These are phyloP conservation scores for Pseudozyma sp. DNA, from an alignment of 1,284 basidiomycete species.

Conservation along the genomic window DNA sequence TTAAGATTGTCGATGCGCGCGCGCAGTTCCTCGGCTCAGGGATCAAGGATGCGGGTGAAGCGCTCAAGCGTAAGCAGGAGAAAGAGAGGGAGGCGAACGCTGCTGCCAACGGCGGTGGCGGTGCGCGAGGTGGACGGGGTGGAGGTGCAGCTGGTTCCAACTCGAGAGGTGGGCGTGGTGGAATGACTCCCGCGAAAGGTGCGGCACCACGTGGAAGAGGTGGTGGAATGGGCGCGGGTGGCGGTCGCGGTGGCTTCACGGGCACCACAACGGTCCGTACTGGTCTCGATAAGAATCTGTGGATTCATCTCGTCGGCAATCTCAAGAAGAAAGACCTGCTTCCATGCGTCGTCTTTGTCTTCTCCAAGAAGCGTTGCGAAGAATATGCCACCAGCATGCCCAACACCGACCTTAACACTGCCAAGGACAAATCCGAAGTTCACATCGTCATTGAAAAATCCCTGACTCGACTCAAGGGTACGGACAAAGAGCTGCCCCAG, in stretches of 20 bases:
- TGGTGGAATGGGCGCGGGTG: slow-evolving; percentile 68
- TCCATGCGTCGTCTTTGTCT: slow-evolving; percentile 95
- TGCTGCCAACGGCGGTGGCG: slow-evolving; percentile 78
- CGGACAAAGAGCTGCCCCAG: slow-evolving; percentile 94
- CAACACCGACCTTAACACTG: slow-evolving; percentile 87
- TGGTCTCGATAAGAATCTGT: slow-evolving; percentile 86
- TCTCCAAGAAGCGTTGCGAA: slow-evolving; percentile 96
- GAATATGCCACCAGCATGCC: slow-evolving; percentile 92
- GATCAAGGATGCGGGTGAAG: slow-evolving; percentile 84
- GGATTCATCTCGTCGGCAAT: slow-evolving; percentile 89
- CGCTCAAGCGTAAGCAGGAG: slow-evolving; percentile 91
- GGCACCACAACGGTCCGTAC: slow-evolving; percentile 57
- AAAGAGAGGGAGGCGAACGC: slow-evolving; percentile 87
- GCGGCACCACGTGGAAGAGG: slow-evolving; percentile 68
- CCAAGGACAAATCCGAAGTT: slow-evolving; percentile 92
- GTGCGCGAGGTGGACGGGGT: slow-evolving; percentile 74
- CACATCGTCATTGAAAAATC: slow-evolving; percentile 95
- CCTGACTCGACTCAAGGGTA: slow-evolving; percentile 83
- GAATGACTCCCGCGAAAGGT: slow-evolving; percentile 64
- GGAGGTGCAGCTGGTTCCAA: slow-evolving; percentile 51
- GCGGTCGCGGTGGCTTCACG: slow-evolving; percentile 70
- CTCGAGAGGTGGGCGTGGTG: slow-evolving; percentile 44
- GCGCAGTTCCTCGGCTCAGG: slow-evolving; percentile 75
- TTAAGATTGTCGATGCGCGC: slow-evolving; percentile 90
- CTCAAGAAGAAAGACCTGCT: slow-evolving; percentile 87